Percentiles rank a stretch among this genome's conserved stretches.
Evolutionary conservation across 352 stramenopile genomes (phyloP).

Genomic region (Globisporangium spinosum): DNA sequence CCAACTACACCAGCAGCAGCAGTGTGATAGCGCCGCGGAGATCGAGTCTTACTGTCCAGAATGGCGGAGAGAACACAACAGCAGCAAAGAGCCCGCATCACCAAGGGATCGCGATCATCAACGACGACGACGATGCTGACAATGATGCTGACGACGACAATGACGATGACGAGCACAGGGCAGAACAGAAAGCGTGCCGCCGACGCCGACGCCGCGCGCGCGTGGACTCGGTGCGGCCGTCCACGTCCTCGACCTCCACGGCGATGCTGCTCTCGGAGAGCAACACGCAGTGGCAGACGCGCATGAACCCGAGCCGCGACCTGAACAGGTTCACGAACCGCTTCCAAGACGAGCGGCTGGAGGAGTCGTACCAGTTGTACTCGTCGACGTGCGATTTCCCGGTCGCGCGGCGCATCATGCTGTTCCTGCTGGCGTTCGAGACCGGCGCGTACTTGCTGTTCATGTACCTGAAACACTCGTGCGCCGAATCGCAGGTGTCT

Average conservation of each 20-base stretch:
- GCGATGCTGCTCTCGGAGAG: slow-evolving; percentile 14
- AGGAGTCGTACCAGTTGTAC: slow-evolving; percentile 80
- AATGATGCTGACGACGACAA: slow-evolving; percentile 14
- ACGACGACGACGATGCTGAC: slow-evolving; percentile 11
- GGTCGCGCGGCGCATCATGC: slow-evolving; percentile 49
- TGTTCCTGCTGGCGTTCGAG: slow-evolving; percentile 59
- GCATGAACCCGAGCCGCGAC: slow-evolving; percentile 52
- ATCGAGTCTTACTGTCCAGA: not conserved
- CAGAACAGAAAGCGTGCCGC: not conserved
- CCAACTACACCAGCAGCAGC: slow-evolving; percentile 9
- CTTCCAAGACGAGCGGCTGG: slow-evolving; percentile 63
- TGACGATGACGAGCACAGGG: not conserved
- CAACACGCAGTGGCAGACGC: slow-evolving; percentile 21
- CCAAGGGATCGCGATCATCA: slow-evolving; percentile 11
- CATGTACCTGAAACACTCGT: slow-evolving; percentile 36
- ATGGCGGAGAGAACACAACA: not conserved
- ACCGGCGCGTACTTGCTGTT: slow-evolving; percentile 54
- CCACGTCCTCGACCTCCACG: slow-evolving; percentile 11
- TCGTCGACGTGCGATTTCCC: slow-evolving; percentile 70
- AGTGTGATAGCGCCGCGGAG: not conserved
- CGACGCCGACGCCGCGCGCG: slow-evolving; percentile 3
- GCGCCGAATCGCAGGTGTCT: slow-evolving; percentile 15
- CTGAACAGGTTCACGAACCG: slow-evolving; percentile 59
- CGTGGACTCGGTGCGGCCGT: slow-evolving; percentile 3
- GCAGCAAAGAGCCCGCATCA: slow-evolving; percentile 4